phyloP scores from a whole-genome alignment of 225 moss, liverwort and hornwort genomes.

The Antitrichia curtipendula region DNA sequence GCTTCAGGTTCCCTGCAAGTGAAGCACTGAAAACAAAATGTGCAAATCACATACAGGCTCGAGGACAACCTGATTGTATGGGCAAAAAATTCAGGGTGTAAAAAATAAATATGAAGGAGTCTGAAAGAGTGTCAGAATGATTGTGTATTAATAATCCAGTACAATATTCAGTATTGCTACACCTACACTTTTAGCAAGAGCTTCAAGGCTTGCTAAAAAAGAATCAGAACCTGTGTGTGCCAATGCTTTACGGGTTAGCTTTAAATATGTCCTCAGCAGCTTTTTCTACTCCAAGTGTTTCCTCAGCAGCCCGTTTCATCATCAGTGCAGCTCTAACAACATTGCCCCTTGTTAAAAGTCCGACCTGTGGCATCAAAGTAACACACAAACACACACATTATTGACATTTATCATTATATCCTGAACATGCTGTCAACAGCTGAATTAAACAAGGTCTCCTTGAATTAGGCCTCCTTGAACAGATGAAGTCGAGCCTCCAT shows the following conservation, averaged over 20 bases:
- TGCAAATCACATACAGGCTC: not conserved
- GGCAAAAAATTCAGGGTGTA: not conserved
- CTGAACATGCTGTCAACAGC: not conserved
- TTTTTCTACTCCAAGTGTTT: constrained; percentile 6
- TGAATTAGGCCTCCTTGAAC: not conserved
- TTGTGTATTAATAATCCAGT: not conserved
- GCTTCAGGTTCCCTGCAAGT: not conserved
- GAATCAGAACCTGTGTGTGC: not conserved
- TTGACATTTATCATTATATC: not conserved
- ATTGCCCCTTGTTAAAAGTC: constrained; percentile 84
- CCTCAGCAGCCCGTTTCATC: constrained; percentile 49
- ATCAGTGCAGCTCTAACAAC: constrained; percentile 85
- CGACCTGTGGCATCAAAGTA: constrained; percentile 21
- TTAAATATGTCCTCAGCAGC: constrained; percentile 5
- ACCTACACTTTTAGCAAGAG: not conserved
- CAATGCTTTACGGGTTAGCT: not conserved
- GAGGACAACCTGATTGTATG: not conserved
- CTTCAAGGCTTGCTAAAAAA: not conserved
- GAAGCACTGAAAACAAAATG: not conserved
- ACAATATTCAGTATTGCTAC: not conserved
- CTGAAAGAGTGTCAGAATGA: not conserved
- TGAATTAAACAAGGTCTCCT: not conserved
- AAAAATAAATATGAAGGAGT: not conserved
- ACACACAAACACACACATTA: not conserved
- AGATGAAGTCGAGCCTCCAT: not conserved